These are phyloP conservation scores for Rhizophora mangle DNA, from an alignment of 345 rosid genomes.

Conservation along the genomic window DNA sequence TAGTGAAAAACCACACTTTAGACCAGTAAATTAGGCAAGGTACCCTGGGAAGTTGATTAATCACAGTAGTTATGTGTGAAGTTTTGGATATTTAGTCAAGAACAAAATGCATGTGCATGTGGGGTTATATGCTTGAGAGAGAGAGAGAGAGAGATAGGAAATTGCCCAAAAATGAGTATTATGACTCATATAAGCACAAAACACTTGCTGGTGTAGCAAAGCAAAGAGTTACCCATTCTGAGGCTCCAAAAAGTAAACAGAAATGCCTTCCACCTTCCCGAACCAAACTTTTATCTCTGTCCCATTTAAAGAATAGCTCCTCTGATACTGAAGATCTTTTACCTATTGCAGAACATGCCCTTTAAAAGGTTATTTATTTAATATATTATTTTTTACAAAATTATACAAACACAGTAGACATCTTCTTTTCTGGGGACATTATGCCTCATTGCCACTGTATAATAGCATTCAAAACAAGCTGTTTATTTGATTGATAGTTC, in stretches of 20 bases:
- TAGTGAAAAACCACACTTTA: neutral
- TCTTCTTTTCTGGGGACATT: too few species aligned
- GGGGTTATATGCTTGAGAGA: too few species aligned
- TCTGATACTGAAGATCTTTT: conserved; percentile 55
- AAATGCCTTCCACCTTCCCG: conserved; percentile 88
- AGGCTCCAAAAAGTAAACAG: conserved; percentile 88
- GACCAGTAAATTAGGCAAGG: neutral
- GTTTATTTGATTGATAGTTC: too few species aligned
- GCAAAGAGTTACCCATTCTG: conserved; percentile 60
- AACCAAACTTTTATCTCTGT: conserved; percentile 89
- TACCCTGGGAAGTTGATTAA: too few species aligned
- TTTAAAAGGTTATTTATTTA: conserved; percentile 7
- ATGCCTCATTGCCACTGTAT: too few species aligned
- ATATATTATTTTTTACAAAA: neutral
- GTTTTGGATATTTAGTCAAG: too few species aligned
- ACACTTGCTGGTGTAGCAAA: conserved; percentile 4
- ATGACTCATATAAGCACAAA: neutral
- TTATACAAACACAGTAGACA: neutral
- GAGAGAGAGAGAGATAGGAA: neutral
- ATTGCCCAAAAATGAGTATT: too few species aligned
- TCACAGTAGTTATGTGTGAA: too few species aligned
- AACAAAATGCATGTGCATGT: too few species aligned
- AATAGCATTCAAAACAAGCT: too few species aligned
- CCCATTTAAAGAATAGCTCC: conserved; percentile 78
- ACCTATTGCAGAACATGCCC: conserved; percentile 44